Evolutionary conservation across 2,329 filamentous ascomycete species (phyloP).

Genomic region (Fusarium poae): DNA sequence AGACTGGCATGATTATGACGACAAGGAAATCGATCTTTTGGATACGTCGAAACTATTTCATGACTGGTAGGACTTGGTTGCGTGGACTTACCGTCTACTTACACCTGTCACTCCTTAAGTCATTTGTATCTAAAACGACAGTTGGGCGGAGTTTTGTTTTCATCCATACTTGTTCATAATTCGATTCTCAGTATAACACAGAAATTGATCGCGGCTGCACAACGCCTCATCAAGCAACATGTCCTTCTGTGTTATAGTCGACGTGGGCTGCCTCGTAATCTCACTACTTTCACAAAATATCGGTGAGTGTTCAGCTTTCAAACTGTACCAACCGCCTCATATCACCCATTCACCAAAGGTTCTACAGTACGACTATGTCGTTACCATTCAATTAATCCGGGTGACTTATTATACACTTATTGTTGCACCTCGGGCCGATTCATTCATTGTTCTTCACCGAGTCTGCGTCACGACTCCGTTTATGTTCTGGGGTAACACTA

Average conservation of each 20-base stretch:
- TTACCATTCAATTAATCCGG: too few relatives aligned
- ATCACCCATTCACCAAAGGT: neutral
- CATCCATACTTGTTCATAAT: neutral
- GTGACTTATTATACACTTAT: neutral
- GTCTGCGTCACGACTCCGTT: constrained; percentile 2
- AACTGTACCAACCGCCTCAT: neutral
- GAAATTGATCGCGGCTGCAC: neutral
- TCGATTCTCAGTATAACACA: neutral
- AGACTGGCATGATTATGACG: constrained; percentile 7
- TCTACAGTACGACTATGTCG: neutral
- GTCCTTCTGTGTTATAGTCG: neutral
- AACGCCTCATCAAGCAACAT: fast-evolving
- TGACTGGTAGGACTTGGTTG: neutral
- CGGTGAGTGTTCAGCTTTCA: neutral
- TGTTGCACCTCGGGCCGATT: constrained; percentile 6
- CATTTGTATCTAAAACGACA: neutral
- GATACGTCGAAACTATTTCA: neutral
- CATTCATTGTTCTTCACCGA: neutral
- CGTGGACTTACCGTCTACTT: too few relatives aligned
- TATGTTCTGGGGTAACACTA: neutral
- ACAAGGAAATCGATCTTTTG: neutral
- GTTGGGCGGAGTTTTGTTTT: neutral
- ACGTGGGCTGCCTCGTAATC: neutral
- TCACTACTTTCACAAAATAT: neutral
- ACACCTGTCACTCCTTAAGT: neutral